Evolutionary conservation across 139 green algal species (phyloP).

Genomic region (Picochlorum sp.): DNA sequence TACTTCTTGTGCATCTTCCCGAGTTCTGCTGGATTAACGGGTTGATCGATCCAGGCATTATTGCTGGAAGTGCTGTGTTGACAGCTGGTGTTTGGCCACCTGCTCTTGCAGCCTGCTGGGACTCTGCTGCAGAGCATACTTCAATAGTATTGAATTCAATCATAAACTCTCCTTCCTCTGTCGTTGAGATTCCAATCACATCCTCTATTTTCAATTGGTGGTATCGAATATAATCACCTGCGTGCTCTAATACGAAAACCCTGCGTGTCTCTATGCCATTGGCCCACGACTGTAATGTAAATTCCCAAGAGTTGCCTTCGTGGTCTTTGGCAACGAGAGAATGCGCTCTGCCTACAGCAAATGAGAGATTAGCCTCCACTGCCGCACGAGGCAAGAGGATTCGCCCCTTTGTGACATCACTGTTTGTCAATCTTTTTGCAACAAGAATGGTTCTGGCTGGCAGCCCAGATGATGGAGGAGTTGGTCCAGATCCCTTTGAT

Average conservation of each 20-base stretch:
- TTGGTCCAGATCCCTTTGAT: conserved; percentile 12
- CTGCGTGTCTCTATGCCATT: conserved; percentile 63
- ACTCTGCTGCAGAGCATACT: conserved; percentile 29
- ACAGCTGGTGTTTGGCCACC: neutral
- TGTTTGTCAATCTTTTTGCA: conserved; percentile 64
- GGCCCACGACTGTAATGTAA: conserved; percentile 60
- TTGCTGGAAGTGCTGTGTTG: neutral
- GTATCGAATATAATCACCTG: conserved; percentile 31
- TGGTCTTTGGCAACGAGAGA: conserved; percentile 29
- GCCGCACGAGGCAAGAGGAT: conserved; percentile 39
- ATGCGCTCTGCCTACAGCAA: conserved; percentile 36
- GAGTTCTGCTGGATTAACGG: conserved; percentile 32
- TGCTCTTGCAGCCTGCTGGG: conserved; percentile 19
- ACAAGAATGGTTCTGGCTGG: conserved; percentile 50
- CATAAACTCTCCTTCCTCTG: conserved; percentile 27
- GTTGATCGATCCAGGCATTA: conserved; percentile 14
- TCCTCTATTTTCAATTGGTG: conserved; percentile 45
- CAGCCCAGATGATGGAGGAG: conserved; percentile 24
- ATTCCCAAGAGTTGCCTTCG: conserved; percentile 31
- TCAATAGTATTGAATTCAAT: conserved; percentile 36
- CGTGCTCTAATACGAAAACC: conserved; percentile 69
- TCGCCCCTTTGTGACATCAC: conserved; percentile 50
- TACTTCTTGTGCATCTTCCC: conserved; percentile 39
- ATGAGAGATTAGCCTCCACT: conserved; percentile 42
- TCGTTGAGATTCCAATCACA: conserved; percentile 47